Evolutionary conservation across 192 early-diverging fungal genomes (phyloP).

Genomic region (Podila verticillata): DNA sequence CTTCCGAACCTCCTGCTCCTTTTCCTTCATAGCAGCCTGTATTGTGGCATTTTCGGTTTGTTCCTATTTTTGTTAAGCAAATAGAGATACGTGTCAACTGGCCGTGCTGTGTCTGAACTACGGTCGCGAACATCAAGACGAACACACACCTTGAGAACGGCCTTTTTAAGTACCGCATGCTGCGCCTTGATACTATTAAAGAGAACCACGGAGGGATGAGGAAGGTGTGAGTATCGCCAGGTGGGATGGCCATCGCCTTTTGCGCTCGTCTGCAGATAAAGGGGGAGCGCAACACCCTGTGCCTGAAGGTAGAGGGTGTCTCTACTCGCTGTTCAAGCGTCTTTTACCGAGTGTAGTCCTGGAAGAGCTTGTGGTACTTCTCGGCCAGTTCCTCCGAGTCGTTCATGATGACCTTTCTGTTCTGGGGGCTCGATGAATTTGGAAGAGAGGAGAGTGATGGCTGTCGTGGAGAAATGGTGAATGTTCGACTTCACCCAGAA

Average conservation of each 20-base stretch:
- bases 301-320: too few species aligned
- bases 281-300: too few species aligned
- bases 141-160: constrained; percentile 61
- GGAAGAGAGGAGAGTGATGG: background rate
- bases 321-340: too few species aligned
- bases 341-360: constrained; percentile 63
- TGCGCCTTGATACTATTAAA: constrained; percentile 64
- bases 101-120: background rate
- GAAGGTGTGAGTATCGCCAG: background rate
- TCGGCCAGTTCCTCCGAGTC: constrained; percentile 64
- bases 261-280: background rate
- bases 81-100: background rate
- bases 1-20: constrained; percentile 66
- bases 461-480: too few species aligned
- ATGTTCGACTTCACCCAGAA: too few species aligned
- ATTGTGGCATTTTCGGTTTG: constrained; percentile 59
- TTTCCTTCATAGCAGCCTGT: constrained; percentile 62
- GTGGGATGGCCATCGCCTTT: background rate
- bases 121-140: background rate
- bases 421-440: background rate
- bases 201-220: background rate
- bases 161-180: constrained; percentile 67
- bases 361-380: constrained; percentile 64
- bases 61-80: constrained; percentile 50
- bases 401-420: constrained; percentile 20